Base-by-base conservation (phyloP, 1,139 yeast genomes). In the Diutina catenulata region DNA sequence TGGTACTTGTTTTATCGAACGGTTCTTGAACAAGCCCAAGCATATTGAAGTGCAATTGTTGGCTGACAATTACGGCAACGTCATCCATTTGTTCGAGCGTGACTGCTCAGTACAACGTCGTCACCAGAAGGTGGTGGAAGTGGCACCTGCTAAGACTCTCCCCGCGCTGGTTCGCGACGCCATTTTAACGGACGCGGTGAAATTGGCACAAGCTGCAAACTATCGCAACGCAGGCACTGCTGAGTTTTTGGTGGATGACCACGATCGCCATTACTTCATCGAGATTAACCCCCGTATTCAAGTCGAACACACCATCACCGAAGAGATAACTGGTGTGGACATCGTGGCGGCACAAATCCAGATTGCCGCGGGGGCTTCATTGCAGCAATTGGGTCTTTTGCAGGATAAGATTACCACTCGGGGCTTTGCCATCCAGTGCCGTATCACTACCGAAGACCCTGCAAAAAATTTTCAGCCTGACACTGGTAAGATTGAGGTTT, bases 91-190 rank as follows among this genome's bases (percentile, higher is more conserved):
- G 50, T 91, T 84, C 50, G 99, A 93, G 70, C 80, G 99, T 65
- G 99, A 91, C 65, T 91, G 98, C 65, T 87, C 97, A 10, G 98
- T 93, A 37, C 99, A 91, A 69, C 81, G 98, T 69, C 83, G 98
- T 68, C 98, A 91, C 62, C 98, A 93, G 68, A 91, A 93, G 62
- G 98, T 91, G 41, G 98, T 91, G 36, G 99, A 93, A 64, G 87
- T 93, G 50, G 99, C 98, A 3, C 98, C 99, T n/a, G 97, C 98
- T 35, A 81, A 84, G 60, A 87, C 86, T 46, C 65, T 93, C 49
- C 93, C 96, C 24, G 61, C 67, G 38, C 67, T 67, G 22, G 93
- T 87, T 36, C 76, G 98, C 56, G 91, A 91, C 55, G 88, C 94
- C 39, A 91, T 91, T 49, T 70, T 91, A 52, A 74, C 84, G 36